A percentile compares a stretch with the other conserved stretches of the same genome.
Conservation (phyloP, 2,329 filamentous ascomycete genomes). For the Fusarium subglutinans region DNA sequence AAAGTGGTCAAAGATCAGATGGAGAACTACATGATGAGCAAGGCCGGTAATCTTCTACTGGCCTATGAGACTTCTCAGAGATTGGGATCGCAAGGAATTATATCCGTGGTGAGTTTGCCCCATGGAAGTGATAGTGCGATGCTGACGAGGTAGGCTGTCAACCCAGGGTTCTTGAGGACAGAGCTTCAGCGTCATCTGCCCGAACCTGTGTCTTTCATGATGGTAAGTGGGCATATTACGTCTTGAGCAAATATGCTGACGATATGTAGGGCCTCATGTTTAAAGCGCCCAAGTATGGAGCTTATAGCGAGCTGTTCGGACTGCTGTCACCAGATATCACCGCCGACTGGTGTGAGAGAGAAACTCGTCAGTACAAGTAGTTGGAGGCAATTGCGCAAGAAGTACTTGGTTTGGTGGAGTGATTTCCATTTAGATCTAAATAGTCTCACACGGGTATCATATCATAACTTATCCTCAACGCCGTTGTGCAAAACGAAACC, state of each 20-base stretch:
- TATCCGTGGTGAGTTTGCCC: constrained; percentile 15
- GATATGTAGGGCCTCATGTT: constrained; percentile 21
- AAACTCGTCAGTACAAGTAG: constrained; percentile 7
- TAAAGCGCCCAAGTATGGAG: constrained; percentile 28
- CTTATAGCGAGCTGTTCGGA: constrained; percentile 35
- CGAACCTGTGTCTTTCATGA: constrained; percentile 25
- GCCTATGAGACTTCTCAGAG: constrained; percentile 18
- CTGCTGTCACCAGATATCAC: constrained; percentile 30
- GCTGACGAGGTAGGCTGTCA: constrained; percentile 23
- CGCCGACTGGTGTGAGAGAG: constrained; percentile 21
- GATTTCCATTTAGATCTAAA: constrained; percentile 1
- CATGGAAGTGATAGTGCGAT: background rate
- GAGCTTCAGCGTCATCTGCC: constrained; percentile 32
- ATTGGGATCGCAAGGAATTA: constrained; percentile 18
- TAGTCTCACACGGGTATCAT: constrained; percentile 22
- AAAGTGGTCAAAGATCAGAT: constrained; percentile 23
- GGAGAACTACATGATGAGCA: constrained; percentile 38
- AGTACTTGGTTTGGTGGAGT: background rate
- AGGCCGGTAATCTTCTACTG: constrained; percentile 27
- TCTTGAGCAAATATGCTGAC: background rate
- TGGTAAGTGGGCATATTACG: background rate
- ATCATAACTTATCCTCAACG: constrained; percentile 8
- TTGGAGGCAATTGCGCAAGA: background rate
- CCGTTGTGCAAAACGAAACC: background rate
- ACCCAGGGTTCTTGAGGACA: constrained; percentile 34